These are phyloP conservation scores for Ophiostoma ips DNA, from an alignment of 2,329 filamentous ascomycete genomes.

Conservation along the genomic window DNA sequence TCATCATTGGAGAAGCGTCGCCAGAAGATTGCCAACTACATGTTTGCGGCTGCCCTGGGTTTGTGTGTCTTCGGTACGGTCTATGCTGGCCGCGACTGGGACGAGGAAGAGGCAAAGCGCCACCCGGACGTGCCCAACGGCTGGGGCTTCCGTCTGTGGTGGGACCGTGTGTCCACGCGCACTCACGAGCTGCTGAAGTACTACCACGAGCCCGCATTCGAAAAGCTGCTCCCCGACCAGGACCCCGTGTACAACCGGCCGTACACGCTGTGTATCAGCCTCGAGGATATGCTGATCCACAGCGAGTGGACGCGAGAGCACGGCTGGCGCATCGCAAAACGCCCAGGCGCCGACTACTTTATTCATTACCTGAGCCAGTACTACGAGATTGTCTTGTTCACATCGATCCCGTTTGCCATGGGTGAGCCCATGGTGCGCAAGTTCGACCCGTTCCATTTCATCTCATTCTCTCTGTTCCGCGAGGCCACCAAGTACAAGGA, in stretches of 20 bases:
- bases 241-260: slow-evolving; percentile 71
- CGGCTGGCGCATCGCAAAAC: slow-evolving; percentile 89
- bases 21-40: slow-evolving; percentile 59
- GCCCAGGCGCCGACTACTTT: slow-evolving; percentile 94
- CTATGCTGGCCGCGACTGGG: slow-evolving; percentile 83
- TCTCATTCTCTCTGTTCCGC: slow-evolving; percentile 87
- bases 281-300: slow-evolving; percentile 90
- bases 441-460: slow-evolving; percentile 86
- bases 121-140: slow-evolving; percentile 66
- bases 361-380: slow-evolving; percentile 93
- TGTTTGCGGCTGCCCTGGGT: slow-evolving; percentile 49
- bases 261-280: slow-evolving; percentile 80
- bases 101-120: slow-evolving; percentile 53
- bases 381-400: slow-evolving; percentile 96
- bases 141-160: slow-evolving; percentile 64
- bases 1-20: slow-evolving; percentile 81
- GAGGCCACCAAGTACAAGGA: slow-evolving; percentile 97
- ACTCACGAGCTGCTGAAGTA: slow-evolving; percentile 67
- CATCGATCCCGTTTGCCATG: slow-evolving; percentile 68
- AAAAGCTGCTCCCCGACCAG: slow-evolving; percentile 75
- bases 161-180: slow-evolving; percentile 63
- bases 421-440: slow-evolving; percentile 84
- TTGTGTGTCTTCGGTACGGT: slow-evolving; percentile 43
- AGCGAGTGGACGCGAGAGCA: slow-evolving; percentile 90
- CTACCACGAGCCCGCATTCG: slow-evolving; percentile 91